A percentile compares a stretch with the other conserved stretches of the same genome.
Conservation (phyloP, 805 yeast genomes). For the Yamadazyma ubonensis region DNA sequence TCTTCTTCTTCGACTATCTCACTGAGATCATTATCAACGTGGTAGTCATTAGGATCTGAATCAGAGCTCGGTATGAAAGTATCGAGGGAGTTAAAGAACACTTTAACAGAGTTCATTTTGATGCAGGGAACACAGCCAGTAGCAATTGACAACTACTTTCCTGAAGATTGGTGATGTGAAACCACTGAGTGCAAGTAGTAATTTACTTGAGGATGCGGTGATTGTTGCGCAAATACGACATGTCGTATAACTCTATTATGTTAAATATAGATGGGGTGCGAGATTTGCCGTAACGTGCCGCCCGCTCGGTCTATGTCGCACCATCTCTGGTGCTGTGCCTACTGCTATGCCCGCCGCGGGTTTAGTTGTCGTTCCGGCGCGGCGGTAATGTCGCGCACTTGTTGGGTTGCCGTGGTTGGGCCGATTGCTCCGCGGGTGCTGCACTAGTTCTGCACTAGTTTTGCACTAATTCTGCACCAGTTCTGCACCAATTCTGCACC, state of each 20-base stretch:
- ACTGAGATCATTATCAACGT: neutral
- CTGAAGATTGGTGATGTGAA: too few relatives aligned
- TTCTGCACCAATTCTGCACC: too few relatives aligned
- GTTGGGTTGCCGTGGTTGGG: too few relatives aligned
- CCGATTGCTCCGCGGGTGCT: too few relatives aligned
- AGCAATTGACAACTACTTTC: neutral
- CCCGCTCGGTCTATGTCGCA: neutral
- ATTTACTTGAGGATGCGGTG: neutral
- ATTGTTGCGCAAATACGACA: neutral
- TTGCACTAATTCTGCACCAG: too few relatives aligned
- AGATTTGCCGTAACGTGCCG: neutral
- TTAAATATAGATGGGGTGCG: neutral
- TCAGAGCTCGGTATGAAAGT: slow-evolving; percentile 18
- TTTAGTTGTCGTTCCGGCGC: too few relatives aligned
- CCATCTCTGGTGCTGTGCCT: neutral
- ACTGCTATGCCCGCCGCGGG: too few relatives aligned
- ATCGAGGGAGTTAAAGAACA: slow-evolving; percentile 34
- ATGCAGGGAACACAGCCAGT: neutral
- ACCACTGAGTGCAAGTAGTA: neutral
- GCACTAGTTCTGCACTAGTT: too few relatives aligned
- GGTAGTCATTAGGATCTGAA: neutral
- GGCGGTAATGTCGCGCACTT: too few relatives aligned
- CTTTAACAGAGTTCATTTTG: slow-evolving; percentile 35
- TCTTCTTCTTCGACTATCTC: slow-evolving; percentile 10
- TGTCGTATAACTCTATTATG: neutral